Conservation (phyloP, 2,329 filamentous ascomycete genomes). For the Aspergillus fijiensis region DNA sequence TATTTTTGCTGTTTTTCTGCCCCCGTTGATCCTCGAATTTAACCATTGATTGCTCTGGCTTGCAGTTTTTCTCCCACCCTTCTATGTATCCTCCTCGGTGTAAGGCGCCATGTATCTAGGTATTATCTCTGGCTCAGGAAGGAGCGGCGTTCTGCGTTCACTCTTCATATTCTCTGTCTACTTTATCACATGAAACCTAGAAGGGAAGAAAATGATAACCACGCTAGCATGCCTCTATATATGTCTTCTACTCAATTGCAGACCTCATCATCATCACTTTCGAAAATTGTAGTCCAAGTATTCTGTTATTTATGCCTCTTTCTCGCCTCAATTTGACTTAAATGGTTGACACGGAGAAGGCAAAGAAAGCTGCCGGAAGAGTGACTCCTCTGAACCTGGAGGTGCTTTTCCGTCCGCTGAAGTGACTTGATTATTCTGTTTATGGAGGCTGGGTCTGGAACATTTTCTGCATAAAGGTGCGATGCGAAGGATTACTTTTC, state of each 20-base stretch:
- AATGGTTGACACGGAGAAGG: no score
- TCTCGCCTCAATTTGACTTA: not conserved
- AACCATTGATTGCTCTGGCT: not conserved
- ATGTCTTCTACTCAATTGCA: not conserved
- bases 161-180: slow-evolving; percentile 1
- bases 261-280: not conserved
- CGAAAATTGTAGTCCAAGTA: not conserved
- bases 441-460: no score
- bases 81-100: slow-evolving; percentile 14
- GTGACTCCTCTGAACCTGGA: no score
- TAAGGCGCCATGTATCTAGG: slow-evolving; percentile 21
- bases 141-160: slow-evolving; percentile 22
- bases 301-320: not conserved
- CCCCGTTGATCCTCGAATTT: not conserved
- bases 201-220: not conserved
- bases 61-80: slow-evolving; percentile 7
- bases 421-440: no score
- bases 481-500: no score
- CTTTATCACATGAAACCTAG: not conserved
- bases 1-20: not conserved
- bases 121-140: slow-evolving; percentile 17
- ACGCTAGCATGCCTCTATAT: not conserved
- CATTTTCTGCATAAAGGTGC: no score
- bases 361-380: no score
- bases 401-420: no score